These are phyloP conservation scores for Chenopodium quinoa DNA, from an alignment of 148 eudicot genomes.

Conservation along the genomic window DNA sequence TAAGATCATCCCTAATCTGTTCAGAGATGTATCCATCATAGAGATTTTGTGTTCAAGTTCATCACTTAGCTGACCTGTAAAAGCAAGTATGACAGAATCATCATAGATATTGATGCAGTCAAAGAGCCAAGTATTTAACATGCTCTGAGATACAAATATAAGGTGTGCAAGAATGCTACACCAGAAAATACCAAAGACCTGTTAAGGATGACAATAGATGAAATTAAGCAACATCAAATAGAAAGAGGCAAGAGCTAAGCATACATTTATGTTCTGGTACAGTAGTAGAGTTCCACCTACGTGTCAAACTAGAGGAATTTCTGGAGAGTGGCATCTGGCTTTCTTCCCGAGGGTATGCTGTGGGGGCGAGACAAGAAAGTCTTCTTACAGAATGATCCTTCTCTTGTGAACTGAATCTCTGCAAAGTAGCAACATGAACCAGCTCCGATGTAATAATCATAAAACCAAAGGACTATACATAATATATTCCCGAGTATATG, in stretches of 20 bases:
- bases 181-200: neutral
- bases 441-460: neutral
- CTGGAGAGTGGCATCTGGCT: constrained; percentile 65
- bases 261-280: constrained; percentile 69
- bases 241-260: constrained; percentile 26
- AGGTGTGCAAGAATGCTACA: constrained; percentile 3
- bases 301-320: constrained; percentile 54
- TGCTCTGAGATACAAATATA: neutral
- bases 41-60: constrained; percentile 77
- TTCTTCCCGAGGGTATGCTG: constrained; percentile 63
- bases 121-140: neutral
- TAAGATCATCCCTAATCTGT: constrained; percentile 77
- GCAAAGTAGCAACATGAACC: constrained; percentile 17
- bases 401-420: constrained; percentile 83
- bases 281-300: constrained; percentile 63
- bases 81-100: constrained; percentile 12
- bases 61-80: constrained; percentile 72
- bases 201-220: neutral
- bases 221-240: neutral
- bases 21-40: constrained; percentile 64
- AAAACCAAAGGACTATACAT: neutral
- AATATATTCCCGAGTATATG: neutral
- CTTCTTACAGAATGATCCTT: constrained; percentile 65
- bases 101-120: neutral
- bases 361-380: constrained; percentile 53